Evolutionary conservation across 495 filamentous ascomycete species (phyloP).

Genomic region (Penicillium lividum): DNA sequence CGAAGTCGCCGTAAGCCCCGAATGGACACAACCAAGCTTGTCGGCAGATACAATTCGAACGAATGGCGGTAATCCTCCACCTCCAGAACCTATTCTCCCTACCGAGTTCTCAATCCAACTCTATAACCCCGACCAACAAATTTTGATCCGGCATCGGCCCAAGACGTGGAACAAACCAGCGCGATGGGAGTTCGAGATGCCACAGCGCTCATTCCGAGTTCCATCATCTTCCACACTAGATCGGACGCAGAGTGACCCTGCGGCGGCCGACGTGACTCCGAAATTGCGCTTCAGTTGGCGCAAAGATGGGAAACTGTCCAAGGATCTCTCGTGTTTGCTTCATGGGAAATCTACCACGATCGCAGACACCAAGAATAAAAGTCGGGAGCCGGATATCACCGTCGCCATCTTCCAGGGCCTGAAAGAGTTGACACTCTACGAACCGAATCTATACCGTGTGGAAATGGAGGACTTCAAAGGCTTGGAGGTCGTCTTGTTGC

Average conservation of each 20-base stretch:
- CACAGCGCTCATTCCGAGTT: conserved; percentile 76
- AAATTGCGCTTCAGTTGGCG: conserved; percentile 88
- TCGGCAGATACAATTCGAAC: conserved; percentile 77
- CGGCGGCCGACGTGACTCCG: conserved; percentile 68
- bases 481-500: conserved; percentile 82
- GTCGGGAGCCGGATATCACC: conserved; percentile 91
- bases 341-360: conserved; percentile 68
- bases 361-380: conserved; percentile 66
- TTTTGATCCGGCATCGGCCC: conserved; percentile 67
- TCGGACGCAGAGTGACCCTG: conserved; percentile 67
- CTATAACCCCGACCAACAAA: conserved; percentile 89
- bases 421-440: conserved; percentile 80
- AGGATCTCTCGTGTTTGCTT: conserved; percentile 79
- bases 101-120: conserved; percentile 79
- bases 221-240: conserved; percentile 78
- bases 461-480: conserved; percentile 96
- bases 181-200: conserved; percentile 91
- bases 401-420: conserved; percentile 73
- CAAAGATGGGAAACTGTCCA: conserved; percentile 81
- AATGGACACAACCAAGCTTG: conserved; percentile 79
- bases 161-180: conserved; percentile 77
- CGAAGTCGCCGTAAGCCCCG: conserved; percentile 80
- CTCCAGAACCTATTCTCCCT: conserved; percentile 76
- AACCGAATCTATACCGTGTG: conserved; percentile 85
- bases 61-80: conserved; percentile 67